Conservation (phyloP, 2,329 filamentous ascomycete genomes). For the Pezicula neosporulosa region DNA sequence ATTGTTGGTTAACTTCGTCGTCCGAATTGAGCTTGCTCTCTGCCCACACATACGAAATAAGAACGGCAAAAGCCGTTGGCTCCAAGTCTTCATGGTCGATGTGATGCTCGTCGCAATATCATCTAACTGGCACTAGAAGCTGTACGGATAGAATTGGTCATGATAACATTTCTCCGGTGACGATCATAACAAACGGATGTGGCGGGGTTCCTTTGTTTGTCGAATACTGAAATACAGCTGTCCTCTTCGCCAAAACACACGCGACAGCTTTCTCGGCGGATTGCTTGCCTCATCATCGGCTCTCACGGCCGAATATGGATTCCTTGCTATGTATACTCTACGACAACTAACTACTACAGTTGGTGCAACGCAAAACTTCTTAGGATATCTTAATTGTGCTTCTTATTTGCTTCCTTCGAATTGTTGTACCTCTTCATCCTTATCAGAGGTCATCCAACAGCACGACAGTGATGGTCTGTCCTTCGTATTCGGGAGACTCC, state of each 20-base stretch:
- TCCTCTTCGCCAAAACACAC: slow-evolving; percentile 18
- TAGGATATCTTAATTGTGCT: too few relatives aligned
- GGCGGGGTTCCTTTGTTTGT: slow-evolving; percentile 7
- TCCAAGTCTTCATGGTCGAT: slow-evolving; percentile 24
- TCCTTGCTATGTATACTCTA: neutral
- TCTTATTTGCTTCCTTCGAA: too few relatives aligned
- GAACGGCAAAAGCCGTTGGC: slow-evolving; percentile 26
- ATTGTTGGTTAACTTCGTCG: neutral
- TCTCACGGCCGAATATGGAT: neutral
- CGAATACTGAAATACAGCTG: slow-evolving; percentile 17
- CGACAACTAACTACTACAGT: too few relatives aligned
- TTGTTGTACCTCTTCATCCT: too few relatives aligned
- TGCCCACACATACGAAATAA: slow-evolving; percentile 24
- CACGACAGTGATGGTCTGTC: too few relatives aligned
- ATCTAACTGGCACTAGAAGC: slow-evolving; percentile 23
- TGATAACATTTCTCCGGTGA: slow-evolving; percentile 15
- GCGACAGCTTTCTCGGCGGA: slow-evolving; percentile 3
- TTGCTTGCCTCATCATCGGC: neutral
- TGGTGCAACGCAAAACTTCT: too few relatives aligned
- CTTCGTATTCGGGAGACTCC: neutral
- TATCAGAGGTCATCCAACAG: too few relatives aligned
- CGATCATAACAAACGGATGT: slow-evolving; percentile 10
- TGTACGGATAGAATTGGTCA: slow-evolving; percentile 15
- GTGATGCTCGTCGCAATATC: slow-evolving; percentile 12
- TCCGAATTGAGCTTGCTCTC: neutral